Evolutionary conservation across 2,329 filamentous ascomycete species (phyloP), one percentile per base, ranked within the genome.

Genomic region (Dryadomyces quercivorus): DNA sequence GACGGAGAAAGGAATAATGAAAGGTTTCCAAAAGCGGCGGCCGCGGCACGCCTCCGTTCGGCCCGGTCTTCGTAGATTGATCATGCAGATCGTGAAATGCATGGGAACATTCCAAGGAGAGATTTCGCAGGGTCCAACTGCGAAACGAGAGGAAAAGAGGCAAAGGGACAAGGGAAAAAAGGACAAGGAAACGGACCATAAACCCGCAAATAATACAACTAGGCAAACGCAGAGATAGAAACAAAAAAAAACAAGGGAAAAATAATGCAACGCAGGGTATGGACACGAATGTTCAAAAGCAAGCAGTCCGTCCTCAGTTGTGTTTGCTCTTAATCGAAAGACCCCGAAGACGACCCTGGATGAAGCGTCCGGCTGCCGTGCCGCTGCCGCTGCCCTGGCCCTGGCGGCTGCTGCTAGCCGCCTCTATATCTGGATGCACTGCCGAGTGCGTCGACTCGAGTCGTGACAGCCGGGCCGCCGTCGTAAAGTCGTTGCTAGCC

Each of bases 401-500:
- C 13, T 12, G 5, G 16, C 15, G 36, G 40, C 40, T 26, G 20
- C 13, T 18, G 21, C n/a, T 13, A n/a, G 40, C 36, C 20, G n/a
- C 38, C 26, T 31, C 26, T 31, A 4, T 31, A 8, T 31, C 26
- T 31, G 36, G 36, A 49, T 12, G n/a, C 50, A 5, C 13, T 12
- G 12, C 12, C 56, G 77, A 83, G 54, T 81, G 78, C 51, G 76
- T 81, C 22, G 86, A 91, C 72, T 96, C 93, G 60, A 95, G 81
- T 59, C 90, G 80, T 50, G 84, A 85, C 60, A 98, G 72, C 65
- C 92, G 83, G 42, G 89, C 89, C 15, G 91, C 91, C 31, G 87
- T 91, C 0, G 92, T 95, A 64, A 96, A 95, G 63, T 97, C 93
- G 63, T 83, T 86, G 67, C 85, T 93, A 42, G 82, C 82, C 69